Base-by-base conservation (phyloP, 257 asterid species). In the Solanum ahanhuiri region DNA sequence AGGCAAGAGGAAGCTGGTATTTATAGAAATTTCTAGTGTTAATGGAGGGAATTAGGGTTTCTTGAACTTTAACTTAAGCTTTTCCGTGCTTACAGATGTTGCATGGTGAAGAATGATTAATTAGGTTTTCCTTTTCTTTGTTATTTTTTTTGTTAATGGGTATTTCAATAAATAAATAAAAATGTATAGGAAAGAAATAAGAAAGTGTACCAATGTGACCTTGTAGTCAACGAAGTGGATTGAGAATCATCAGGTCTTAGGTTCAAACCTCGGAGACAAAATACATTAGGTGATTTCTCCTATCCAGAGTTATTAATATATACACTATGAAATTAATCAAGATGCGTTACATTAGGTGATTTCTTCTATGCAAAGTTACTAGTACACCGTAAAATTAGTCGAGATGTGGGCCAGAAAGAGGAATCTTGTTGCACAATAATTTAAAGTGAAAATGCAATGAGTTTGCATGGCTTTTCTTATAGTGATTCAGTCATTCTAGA, bases 401-500 rank as follows among this genome's bases (percentile, higher is more conserved):
- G 2, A 28, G n/a, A 7, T 28, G 4, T 0, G 12, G 0, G 0
- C 1, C 0, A 6, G n/a, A 39, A 14, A 3, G 15, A 28, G 18
- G 66, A 79, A 45, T 79, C 84, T 79, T 43, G 2, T 14, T 77
- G 63, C 2, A 43, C 35, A 41, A 4, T 7, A 23, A 41, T 23
- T 77, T 77, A 3, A 48, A 25, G 28, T 79, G 45, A 30, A 17
- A 18, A 48, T 31, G 39, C 77, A 86, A 83, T 82, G 15, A 45
- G 86, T 85, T 87, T 72, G 75, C 85, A 48, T 84, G 83, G 60
- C 84, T 31, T 69, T 69, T 15, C 23, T 9, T 83, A 7, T 87
- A 86, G 91, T 88, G 58, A 28, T 89, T 71, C 84, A 86, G 91
- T 88, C 79, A 28, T 89, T 77, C 87, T 84, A 51, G 91, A 90